A percentile compares a stretch with the other conserved stretches of the same genome.
These are phyloP conservation scores for Sarocladium brachiariae DNA, from an alignment of 2,329 filamentous ascomycete genomes.

Conservation along the genomic window DNA sequence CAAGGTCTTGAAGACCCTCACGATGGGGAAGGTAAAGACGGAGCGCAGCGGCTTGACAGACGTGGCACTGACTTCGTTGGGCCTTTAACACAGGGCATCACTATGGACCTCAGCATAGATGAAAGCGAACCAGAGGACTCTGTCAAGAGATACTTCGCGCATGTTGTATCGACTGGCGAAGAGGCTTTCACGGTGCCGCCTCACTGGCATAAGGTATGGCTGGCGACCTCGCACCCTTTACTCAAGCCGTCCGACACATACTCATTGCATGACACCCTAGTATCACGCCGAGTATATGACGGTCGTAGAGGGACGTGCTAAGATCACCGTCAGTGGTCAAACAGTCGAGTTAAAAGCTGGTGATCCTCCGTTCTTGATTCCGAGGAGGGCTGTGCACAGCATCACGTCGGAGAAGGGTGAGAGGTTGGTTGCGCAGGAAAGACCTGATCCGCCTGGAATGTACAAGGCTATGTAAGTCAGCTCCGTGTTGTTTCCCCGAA, in stretches of 20 bases:
- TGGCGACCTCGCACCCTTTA: no score
- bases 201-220: constrained; percentile 11
- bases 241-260: no score
- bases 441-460: constrained; percentile 8
- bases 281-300: constrained; percentile 10
- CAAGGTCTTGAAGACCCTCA: constrained; percentile 7
- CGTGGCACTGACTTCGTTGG: constrained; percentile 17
- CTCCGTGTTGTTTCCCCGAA: no score
- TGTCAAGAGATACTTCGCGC: constrained; percentile 9
- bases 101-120: constrained; percentile 10
- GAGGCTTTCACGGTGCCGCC: constrained; percentile 9
- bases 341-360: constrained; percentile 9
- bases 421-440: constrained; percentile 9
- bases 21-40: constrained; percentile 1
- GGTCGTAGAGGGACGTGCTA: constrained; percentile 7
- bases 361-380: constrained; percentile 7
- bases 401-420: constrained; percentile 11
- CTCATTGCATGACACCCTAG: not conserved
- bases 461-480: constrained; percentile 12
- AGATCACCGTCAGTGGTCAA: constrained; percentile 9
- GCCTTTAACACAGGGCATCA: constrained; percentile 4
- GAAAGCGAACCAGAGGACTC: constrained; percentile 12
- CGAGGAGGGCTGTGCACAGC: constrained; percentile 10
- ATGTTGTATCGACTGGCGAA: constrained; percentile 7
- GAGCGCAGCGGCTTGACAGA: constrained; percentile 10